Evolutionary conservation across 495 filamentous ascomycete species (phyloP), one percentile per base, ranked within the genome.

Genomic region (Penicillium canariense): DNA sequence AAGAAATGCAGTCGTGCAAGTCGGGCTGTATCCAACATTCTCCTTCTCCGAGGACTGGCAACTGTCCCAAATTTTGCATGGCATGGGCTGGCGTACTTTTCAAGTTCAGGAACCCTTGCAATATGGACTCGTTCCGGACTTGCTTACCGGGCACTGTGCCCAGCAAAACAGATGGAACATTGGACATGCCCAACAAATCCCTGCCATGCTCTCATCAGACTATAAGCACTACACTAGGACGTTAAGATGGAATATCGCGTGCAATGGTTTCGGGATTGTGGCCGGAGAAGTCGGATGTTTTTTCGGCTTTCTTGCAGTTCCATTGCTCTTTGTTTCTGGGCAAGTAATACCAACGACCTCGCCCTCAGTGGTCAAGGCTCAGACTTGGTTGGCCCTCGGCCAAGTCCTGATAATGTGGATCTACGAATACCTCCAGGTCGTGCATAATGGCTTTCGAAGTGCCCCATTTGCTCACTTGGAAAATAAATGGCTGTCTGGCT

Each of bases 11-110:
- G 68, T 83, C 6, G 55, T 78, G 36, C 58, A 73, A 7, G 75
- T 76, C 6, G 77, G 76, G 10, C 71, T 76, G 4, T 82, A 77
- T 54, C 80, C 81, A 1, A 74, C 69, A 0, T 74, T 68, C 18
- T 77, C 75, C 8, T 70, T 81, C 35, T 73, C 73, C 5, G 81
- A 84, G 54, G 81, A 84, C 48, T 71, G 73, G 52, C 70, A 70
- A 53, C 71, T 75, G 2, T 82, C 80, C 0, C 61, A 73, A 12
- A 62, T 77, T 0, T 55, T 82, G 27, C 64, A 75, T 14, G 74
- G 74, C 0, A 50, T 60, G 9, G 80, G 76, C 0, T 73, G 75
- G 58, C 65, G 67, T 18, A 78, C 69, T 5, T 66, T 77, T 5
- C 77, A 75, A 45, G 64, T 80, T 2, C 72, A 76, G 25, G 80